Evolutionary conservation across 768 basidiomycete genomes (phyloP).

Genomic region (Lentinula edodes): DNA sequence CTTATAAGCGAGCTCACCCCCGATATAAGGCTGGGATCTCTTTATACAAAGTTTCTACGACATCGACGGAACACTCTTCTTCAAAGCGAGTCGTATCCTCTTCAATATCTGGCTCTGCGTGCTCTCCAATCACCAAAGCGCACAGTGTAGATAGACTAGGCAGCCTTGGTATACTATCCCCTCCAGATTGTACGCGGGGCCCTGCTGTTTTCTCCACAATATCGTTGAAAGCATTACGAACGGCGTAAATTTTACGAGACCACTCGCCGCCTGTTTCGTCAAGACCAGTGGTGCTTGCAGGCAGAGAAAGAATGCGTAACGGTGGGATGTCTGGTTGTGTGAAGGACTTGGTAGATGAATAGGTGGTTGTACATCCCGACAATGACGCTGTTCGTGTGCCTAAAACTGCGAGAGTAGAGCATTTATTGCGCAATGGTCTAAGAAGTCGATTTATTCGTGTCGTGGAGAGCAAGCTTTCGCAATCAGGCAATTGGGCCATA

Average conservation of each 20-base stretch:
- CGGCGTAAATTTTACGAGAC: slow-evolving; percentile 42
- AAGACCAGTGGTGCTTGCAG: not conserved
- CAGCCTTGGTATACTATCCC: slow-evolving; percentile 9
- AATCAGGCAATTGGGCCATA: not conserved
- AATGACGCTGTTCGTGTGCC: not conserved
- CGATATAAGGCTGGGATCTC: slow-evolving; percentile 46
- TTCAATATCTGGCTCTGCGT: slow-evolving; percentile 27
- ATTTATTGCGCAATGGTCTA: slow-evolving; percentile 18
- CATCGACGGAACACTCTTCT: slow-evolving; percentile 20
- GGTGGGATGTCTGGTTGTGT: not conserved
- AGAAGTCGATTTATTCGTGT: slow-evolving; percentile 18
- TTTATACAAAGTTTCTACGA: slow-evolving; percentile 40
- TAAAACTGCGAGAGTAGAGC: slow-evolving; percentile 13
- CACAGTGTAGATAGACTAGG: slow-evolving; percentile 42
- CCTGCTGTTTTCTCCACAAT: slow-evolving; percentile 31
- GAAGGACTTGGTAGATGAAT: slow-evolving; percentile 5
- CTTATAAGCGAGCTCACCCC: slow-evolving; percentile 28
- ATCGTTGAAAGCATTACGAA: slow-evolving; percentile 53
- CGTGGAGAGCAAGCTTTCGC: slow-evolving; percentile 7
- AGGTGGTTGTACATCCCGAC: not conserved
- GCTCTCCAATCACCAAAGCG: slow-evolving; percentile 39
- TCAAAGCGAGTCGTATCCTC: slow-evolving; percentile 11
- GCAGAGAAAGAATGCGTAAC: slow-evolving; percentile 7
- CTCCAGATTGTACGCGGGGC: slow-evolving; percentile 8
- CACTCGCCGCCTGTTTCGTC: slow-evolving; percentile 27